Base-by-base conservation (phyloP, 495 filamentous ascomycete genomes). In the Patellaria atrata region DNA sequence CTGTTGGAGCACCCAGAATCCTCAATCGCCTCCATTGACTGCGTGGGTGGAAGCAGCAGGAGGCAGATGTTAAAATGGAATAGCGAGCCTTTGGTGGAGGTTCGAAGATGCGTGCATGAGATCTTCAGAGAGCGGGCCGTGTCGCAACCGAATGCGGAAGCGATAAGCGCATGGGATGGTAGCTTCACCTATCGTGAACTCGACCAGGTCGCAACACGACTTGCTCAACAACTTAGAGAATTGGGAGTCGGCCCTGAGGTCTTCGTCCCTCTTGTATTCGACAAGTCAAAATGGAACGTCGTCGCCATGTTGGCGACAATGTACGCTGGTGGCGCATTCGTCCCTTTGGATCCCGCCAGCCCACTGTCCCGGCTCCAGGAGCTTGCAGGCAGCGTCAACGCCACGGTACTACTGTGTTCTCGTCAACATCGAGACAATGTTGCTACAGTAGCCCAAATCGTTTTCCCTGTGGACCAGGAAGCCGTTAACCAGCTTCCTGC, bases 311-410 rank as follows among this genome's bases (percentile, higher is more conserved):
- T 63, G 6, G 55, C 52, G 1, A 50, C 57, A 18, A 31, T 63
- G 32, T 49, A 50, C 19, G 54, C 58, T 1, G 61, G 60, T 3
- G 54, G 48, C 23, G 48, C 51, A 5, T 59, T 71, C 45, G 64
- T 75, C 2, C 64, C 61, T 0, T 50, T 81, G 5, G 73, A 79
- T 44, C 63, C 67, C 11, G 53, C 55, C 0, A 62, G 73, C 27
- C 73, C 77, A 0, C 56, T 65, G 36, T 59, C 59, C 5, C 62
- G 75, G 9, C 52, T 75, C 13, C 50, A 60, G 19, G 61, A 54
- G 30, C 63, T 80, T 21, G 60, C 78, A 7, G 50, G 68, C 13
- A 58, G 69, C 14, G 59, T 60, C 5, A 50, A 59, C 7, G 64
- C 66, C 11, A 44, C 44, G 13, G 35, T 74, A 22, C 47, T 73